Evolutionary conservation across 495 filamentous ascomycete species (phyloP), one percentile per base, ranked within the genome.

Genomic region (Trichoderma reesei): DNA sequence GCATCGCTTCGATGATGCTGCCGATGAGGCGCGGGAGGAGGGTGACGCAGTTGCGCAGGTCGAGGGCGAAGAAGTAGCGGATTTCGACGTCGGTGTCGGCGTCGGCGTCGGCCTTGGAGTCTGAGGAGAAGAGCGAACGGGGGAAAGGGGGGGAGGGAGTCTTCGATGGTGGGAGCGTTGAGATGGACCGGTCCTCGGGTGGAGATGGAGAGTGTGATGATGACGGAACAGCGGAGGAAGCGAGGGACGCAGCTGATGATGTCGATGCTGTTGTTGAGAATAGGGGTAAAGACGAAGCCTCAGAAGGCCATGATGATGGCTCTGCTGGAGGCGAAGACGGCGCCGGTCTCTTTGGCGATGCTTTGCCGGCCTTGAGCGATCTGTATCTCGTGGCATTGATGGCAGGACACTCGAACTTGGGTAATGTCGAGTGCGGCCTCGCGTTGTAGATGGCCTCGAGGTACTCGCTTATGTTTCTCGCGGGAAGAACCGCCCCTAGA

Each of bases 11-110:
- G 20, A 84, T 63, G 48, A 80, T 69, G 38, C 72, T 73, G 26
- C 75, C 72, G 62, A 84, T 71, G 18, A 83, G 68, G 14, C 76
- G 75, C 11, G 80, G 78, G 31, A 83, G 75, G n/a, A 82, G 61
- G 31, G 46, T 38, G 6, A 74, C 60, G 41, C 72, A 73, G 67
- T 82, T 70, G 39, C 73, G 70, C 13, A 82, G 69, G 61, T 82
- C 70, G 38, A 84, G 68, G 9, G 80, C 80, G 54, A 84, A 82
- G 66, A 81, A 77, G 65, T 80, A 82, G 3, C 48, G 48, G 20
- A 56, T 56, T 26, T 56, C 48, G 20, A 14, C 16, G 42, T n/a
- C 42, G 42, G 42, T n/a, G n/a, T n/a, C n/a, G n/a, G n/a, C n/a
- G n/a, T n/a, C n/a, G n/a, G n/a, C n/a, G n/a, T n/a, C 9, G 42